These are phyloP conservation scores for Inonotus hispidus DNA, from an alignment of 1,284 basidiomycete species.

Conservation along the genomic window DNA sequence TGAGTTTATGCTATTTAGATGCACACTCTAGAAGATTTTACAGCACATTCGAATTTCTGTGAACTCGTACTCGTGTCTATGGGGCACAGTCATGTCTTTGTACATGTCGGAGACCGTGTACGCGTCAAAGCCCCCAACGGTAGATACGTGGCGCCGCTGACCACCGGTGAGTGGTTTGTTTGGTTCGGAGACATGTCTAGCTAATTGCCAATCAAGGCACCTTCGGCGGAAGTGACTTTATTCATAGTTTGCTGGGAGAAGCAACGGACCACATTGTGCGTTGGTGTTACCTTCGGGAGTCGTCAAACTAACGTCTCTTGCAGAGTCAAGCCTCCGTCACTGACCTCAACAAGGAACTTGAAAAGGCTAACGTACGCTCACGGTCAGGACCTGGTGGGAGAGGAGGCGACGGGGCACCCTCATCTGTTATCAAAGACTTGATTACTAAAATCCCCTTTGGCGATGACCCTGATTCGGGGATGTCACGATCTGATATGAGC, in stretches of 20 bases:
- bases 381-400: conserved; percentile 39
- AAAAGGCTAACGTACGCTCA: conserved; percentile 51
- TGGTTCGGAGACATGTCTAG: not conserved
- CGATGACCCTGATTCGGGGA: conserved; percentile 22
- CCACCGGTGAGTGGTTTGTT: conserved; percentile 56
- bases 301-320: not conserved
- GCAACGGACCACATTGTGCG: conserved; percentile 67
- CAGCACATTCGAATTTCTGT: conserved; percentile 89
- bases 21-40: conserved; percentile 82
- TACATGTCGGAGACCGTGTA: conserved; percentile 85
- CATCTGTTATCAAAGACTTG: conserved; percentile 44
- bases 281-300: conserved; percentile 9
- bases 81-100: conserved; percentile 76
- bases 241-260: conserved; percentile 73
- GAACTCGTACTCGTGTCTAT: conserved; percentile 73
- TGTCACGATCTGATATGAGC: conserved; percentile 46
- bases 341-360: conserved; percentile 79
- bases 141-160: conserved; percentile 71
- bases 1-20: conserved; percentile 38
- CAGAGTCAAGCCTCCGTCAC: conserved; percentile 76
- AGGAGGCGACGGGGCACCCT: conserved; percentile 27
- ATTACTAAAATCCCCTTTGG: conserved; percentile 61
- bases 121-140: conserved; percentile 76
- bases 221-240: conserved; percentile 86
- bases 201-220: conserved; percentile 41